Conservation (phyloP, 768 basidiomycete species). For the Sistotremastrum suecicum region DNA sequence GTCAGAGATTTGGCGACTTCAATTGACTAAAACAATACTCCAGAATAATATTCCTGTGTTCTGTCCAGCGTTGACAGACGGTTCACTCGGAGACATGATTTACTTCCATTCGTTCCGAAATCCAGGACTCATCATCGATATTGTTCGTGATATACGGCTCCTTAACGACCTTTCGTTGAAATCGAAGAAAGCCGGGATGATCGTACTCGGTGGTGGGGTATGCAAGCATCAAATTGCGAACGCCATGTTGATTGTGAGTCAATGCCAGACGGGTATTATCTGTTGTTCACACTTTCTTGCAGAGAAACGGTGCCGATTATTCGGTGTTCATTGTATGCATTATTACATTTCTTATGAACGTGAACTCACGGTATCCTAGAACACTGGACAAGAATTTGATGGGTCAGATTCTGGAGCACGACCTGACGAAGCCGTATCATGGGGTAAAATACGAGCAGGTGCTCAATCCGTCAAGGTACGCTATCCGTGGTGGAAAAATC, state of each 20-base stretch:
- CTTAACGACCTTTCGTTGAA: constrained; percentile 82
- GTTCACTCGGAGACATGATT: constrained; percentile 97
- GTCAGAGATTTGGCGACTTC: constrained; percentile 1
- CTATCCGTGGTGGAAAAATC: background rate
- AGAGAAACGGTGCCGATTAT: constrained; percentile 97
- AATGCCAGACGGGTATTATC: background rate
- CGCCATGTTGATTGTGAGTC: constrained; percentile 88
- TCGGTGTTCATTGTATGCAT: constrained; percentile 80
- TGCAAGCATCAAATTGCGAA: constrained; percentile 99
- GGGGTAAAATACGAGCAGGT: constrained; percentile 92
- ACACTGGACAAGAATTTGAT: constrained; percentile 98
- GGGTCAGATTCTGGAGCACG: constrained; percentile 95
- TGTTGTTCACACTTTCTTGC: constrained; percentile 3
- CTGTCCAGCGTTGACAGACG: constrained; percentile 96
- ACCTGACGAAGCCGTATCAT: constrained; percentile 95
- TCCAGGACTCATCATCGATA: constrained; percentile 79
- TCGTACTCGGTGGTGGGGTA: constrained; percentile 93
- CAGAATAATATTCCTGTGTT: constrained; percentile 98
- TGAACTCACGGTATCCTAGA: constrained; percentile 28
- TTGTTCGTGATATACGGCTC: constrained; percentile 84
- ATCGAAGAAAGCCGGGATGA: constrained; percentile 93
- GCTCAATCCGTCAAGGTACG: constrained; percentile 70
- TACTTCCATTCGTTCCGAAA: constrained; percentile 94
- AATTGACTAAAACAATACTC: constrained; percentile 15
- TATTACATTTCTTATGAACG: background rate